Conservation (phyloP, 805 yeast genomes). For the Yamadazyma sp. region DNA sequence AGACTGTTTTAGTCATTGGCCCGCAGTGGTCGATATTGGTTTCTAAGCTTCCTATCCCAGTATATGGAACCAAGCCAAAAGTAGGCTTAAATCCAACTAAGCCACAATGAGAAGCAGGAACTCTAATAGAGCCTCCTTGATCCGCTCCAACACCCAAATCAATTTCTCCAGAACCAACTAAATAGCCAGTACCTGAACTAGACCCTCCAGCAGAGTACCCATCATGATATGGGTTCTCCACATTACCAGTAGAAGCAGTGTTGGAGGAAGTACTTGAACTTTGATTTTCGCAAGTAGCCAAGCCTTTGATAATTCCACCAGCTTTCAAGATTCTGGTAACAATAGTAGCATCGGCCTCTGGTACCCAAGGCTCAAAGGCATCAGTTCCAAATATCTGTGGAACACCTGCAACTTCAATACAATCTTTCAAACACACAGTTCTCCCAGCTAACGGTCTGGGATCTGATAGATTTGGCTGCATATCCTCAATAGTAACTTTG, state of each 20-base stretch:
- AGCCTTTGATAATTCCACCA: constrained; percentile 15
- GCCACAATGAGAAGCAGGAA: constrained; percentile 46
- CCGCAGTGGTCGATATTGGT: constrained; percentile 18
- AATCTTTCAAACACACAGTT: constrained; percentile 17
- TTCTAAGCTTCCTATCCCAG: constrained; percentile 18
- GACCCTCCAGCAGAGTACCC: constrained; percentile 44
- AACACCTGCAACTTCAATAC: constrained; percentile 16
- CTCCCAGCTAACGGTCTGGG: constrained; percentile 14
- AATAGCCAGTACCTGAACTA: constrained; percentile 54
- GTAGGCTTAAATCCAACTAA: constrained; percentile 47
- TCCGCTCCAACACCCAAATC: constrained; percentile 56
- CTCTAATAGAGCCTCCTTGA: constrained; percentile 52
- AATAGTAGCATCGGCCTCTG: constrained; percentile 18
- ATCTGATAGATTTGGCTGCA: constrained; percentile 12
- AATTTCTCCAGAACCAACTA: constrained; percentile 47
- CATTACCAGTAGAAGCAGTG: constrained; percentile 18
- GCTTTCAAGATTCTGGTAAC: constrained; percentile 15
- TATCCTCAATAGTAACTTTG: constrained; percentile 20
- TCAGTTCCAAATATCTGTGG: constrained; percentile 19
- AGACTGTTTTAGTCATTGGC: constrained; percentile 18
- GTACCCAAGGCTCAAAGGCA: constrained; percentile 14
- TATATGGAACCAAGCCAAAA: constrained; percentile 18
- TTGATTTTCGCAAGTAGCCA: constrained; percentile 19
- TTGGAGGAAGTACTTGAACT: constrained; percentile 18
- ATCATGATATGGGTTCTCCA: constrained; percentile 17